A percentile compares a stretch with the other conserved stretches of the same genome.
These are phyloP conservation scores for Stachybotrys elegans DNA, from an alignment of 2,329 filamentous ascomycete genomes.

Conservation along the genomic window DNA sequence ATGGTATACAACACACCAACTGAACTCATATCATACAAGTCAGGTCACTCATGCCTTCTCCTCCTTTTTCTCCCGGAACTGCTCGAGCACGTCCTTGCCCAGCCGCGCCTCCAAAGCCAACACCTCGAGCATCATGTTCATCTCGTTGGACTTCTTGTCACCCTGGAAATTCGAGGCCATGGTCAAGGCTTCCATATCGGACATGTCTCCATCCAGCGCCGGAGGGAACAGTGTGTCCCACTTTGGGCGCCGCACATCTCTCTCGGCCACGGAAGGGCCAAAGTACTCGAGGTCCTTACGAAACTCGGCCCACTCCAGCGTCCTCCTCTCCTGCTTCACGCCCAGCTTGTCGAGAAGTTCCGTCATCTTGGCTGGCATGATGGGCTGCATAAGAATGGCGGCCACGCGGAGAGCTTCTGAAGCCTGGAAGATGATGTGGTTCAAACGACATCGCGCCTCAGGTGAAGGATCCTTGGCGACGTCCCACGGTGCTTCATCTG, in stretches of 20 bases:
- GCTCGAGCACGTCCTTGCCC: constrained; percentile 15
- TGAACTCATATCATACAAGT: too few relatives aligned
- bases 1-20: too few relatives aligned
- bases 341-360: constrained; percentile 73
- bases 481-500: constrained; percentile 64
- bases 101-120: constrained; percentile 24
- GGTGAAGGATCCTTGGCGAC: constrained; percentile 34
- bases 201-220: constrained; percentile 9
- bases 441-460: constrained; percentile 34
- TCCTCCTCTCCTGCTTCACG: constrained; percentile 58
- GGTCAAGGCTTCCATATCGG: not conserved
- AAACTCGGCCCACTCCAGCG: constrained; percentile 55
- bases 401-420: constrained; percentile 74
- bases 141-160: not conserved
- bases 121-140: constrained; percentile 12
- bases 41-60: too few relatives aligned
- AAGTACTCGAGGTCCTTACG: constrained; percentile 70
- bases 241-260: constrained; percentile 25
- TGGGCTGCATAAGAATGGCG: constrained; percentile 79
- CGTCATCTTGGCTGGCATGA: constrained; percentile 75
- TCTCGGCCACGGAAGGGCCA: too few relatives aligned
- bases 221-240: constrained; percentile 49
- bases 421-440: constrained; percentile 62
- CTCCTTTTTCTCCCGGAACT: constrained; percentile 7
- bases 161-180: not conserved